Evolutionary conservation across 2,329 filamentous ascomycete genomes (phyloP), one percentile per base, ranked within the genome.

Genomic region (Whalleya microplaca): DNA sequence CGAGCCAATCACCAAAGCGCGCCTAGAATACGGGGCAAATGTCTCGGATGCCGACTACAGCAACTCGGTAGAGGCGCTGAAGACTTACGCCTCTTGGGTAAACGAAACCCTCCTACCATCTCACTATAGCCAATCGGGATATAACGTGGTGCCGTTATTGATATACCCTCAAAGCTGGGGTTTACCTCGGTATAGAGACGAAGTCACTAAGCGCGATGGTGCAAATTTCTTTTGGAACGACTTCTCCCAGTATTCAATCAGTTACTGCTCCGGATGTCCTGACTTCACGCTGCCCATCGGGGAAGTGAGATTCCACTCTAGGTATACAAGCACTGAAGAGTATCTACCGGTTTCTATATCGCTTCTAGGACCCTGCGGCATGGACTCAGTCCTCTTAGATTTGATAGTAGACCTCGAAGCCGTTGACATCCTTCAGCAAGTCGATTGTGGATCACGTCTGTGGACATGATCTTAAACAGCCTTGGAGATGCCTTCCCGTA

Each of bases 161-260:
- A 48, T 66, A 21, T 64, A 64, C 20, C 58, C 60, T 10, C 58
- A 61, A 37, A 55, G 37, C 46, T 56, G 58, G 60, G 64, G 62
- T 21, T 40, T 16, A 21, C 62, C 62, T 4, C 41, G 21, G n/a
- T 66, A 63, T 21, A 49, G 64, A 9, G 53, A 61, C 49, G 60
- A 66, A 18, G 21, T 43, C 16, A 21, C 41, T 10, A 21, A 29
- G 16, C 45, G 43, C 2, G 41, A 29, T n/a, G 21, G 29, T 27
- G 55, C 48, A 16, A 20, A 57, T 8, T 27, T 63, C 40, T 66
- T 64, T 45, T 64, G 60, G 58, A 52, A 29, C 20, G 60, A 60
- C 2, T 58, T 63, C 42, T 64, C 60, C 4, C 42, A 29, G 2
- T 63, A 61, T 37, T 60, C 58, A 1, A 49, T 64, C 43, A 63